Conservation (phyloP, 225 moss, liverwort and hornwort species). For the Climacium dendroides region DNA sequence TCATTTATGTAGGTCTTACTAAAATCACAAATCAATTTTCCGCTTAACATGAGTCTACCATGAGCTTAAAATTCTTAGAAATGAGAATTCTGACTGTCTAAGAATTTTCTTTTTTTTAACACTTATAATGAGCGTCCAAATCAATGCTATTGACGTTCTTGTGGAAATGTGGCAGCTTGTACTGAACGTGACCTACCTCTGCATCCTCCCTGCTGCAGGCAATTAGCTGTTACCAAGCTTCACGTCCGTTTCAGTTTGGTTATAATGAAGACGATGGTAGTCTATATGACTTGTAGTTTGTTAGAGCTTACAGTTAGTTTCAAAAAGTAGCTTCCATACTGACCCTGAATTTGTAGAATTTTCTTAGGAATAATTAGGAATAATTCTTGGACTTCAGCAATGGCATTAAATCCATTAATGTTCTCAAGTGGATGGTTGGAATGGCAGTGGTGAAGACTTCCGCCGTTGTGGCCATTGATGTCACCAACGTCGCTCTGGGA, state of each 20-base stretch:
- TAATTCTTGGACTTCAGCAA: not conserved
- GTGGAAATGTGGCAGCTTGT: constrained; percentile 35
- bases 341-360: not conserved
- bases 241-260: not conserved
- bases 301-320: not conserved
- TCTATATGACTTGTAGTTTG: not conserved
- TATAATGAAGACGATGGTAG: not conserved
- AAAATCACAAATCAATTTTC: not conserved
- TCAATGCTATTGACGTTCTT: not conserved
- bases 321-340: not conserved
- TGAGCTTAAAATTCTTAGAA: not conserved
- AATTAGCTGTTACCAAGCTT: not conserved
- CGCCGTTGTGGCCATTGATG: constrained; percentile 57
- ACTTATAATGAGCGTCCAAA: not conserved
- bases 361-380: not conserved
- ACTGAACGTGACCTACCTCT: constrained; percentile 56
- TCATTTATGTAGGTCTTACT: constrained; percentile 47
- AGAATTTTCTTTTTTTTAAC: not conserved
- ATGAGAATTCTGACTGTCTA: not conserved
- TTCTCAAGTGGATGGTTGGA: not conserved
- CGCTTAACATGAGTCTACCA: not conserved
- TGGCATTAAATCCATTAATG: not conserved
- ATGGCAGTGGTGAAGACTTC: constrained; percentile 58
- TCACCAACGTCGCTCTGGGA: constrained; percentile 28
- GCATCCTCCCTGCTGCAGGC: constrained; percentile 63